Evolutionary conservation across 2,329 filamentous ascomycete species (phyloP), one percentile per base, ranked within the genome.

Genomic region (Talaromyces sp.): DNA sequence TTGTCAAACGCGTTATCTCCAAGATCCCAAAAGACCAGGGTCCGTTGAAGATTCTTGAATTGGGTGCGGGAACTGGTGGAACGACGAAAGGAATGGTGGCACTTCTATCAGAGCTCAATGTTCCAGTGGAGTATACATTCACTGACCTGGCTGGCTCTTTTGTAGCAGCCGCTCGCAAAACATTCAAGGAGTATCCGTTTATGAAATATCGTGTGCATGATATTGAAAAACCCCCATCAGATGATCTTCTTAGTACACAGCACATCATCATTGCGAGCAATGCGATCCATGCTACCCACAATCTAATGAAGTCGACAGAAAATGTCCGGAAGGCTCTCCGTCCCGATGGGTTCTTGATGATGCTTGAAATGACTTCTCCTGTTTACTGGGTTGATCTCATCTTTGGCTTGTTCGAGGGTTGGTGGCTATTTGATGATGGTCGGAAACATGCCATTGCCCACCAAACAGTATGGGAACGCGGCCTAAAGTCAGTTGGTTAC

Each of bases 281-380:
- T 62, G 73, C 75, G 5, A 65, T 76, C 14, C 73, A 76, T 40
- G 74, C 73, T 1, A 75, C 73, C 1, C 54, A 55, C n/a, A 57
- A 40, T 10, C 56, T 75, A 1, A 61, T 67, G 2, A 63, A 65
- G 23, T 68, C 68, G 0, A 42, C 73, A 31, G 18, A 28, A 2
- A 68, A 75, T 61, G 65, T 75, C 0, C 67, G 66, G 4, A 66
- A 64, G 12, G 65, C 76, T 10, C 67, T 76, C 1, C 62, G 64
- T 28, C 77, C 81, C 0, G 79, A 76, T 2, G 82, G 82, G 0
- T 76, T 78, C 42, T 67, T 85, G 0, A 52, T 84, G 1, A 57
- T 83, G 0, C 61, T 78, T 4, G 82, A 85, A 60, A 64, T 78
- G 4, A 73, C 69, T 3, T 53, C 62, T 18, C 66, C 65, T 18